Evolutionary conservation across 2,329 filamentous ascomycete species (phyloP).

Genomic region (Colletotrichum sansevieriae): DNA sequence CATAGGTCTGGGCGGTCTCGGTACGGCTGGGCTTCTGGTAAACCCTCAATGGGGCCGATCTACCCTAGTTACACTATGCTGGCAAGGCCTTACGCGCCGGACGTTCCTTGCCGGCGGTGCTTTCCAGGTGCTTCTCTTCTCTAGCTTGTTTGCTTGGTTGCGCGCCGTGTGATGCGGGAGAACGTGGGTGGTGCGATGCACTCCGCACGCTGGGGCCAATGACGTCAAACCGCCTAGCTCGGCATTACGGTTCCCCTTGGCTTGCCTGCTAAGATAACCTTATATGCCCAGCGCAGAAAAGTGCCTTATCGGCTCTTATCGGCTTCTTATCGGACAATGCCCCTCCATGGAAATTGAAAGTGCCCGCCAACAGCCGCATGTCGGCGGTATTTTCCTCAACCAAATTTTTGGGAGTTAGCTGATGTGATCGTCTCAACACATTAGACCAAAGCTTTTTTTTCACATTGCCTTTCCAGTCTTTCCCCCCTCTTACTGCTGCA

Average conservation of each 20-base stretch:
- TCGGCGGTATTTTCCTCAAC: slow-evolving; percentile 37
- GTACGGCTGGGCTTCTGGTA: neutral
- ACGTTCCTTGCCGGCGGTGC: slow-evolving; percentile 7
- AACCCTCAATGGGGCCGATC: slow-evolving; percentile 9
- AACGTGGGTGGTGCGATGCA: slow-evolving; percentile 30
- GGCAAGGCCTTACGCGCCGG: slow-evolving; percentile 18
- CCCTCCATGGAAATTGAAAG: slow-evolving; percentile 28
- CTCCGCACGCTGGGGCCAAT: slow-evolving; percentile 36
- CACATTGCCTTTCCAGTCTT: neutral
- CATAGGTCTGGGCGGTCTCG: slow-evolving; percentile 38
- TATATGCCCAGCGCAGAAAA: slow-evolving; percentile 9
- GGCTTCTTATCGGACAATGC: slow-evolving; percentile 20
- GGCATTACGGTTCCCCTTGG: slow-evolving; percentile 34
- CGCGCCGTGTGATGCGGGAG: slow-evolving; percentile 22
- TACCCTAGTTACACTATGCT: neutral
- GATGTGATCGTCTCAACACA: slow-evolving; percentile 27
- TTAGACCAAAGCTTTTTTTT: slow-evolving; percentile 23
- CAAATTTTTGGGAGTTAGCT: slow-evolving; percentile 31
- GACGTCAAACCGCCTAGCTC: slow-evolving; percentile 43
- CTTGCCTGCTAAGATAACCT: slow-evolving; percentile 42
- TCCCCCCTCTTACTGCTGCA: neutral
- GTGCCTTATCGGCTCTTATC: slow-evolving; percentile 34
- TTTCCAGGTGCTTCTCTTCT: neutral
- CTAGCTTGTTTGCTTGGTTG: slow-evolving; percentile 4
- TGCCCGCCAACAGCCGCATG: slow-evolving; percentile 15